Conservation (phyloP, 208 protist species). For the Leishmania tropica region DNA sequence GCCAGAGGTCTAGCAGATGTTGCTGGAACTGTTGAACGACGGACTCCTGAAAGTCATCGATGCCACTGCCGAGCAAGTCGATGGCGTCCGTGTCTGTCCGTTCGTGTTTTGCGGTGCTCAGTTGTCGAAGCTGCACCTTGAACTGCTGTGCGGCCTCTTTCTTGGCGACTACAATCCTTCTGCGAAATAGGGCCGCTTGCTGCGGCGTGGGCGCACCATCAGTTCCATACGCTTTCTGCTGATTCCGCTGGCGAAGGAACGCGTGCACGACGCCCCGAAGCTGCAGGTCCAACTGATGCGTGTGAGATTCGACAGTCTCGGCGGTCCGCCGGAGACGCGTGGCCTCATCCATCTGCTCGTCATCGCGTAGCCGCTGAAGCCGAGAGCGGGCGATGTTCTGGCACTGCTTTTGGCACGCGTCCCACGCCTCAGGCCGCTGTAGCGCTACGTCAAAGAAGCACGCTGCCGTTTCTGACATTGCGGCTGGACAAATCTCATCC, state of each 20-base stretch:
- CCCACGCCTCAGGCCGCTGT: conserved; percentile 7
- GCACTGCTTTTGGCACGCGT: conserved; percentile 1
- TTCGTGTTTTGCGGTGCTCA: background rate
- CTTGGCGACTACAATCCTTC: conserved; percentile 7
- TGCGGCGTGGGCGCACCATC: background rate
- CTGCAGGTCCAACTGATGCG: conserved; percentile 44
- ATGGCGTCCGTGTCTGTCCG: background rate
- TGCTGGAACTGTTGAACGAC: conserved; percentile 11
- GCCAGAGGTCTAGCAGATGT: conserved; percentile 4
- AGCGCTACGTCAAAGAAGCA: conserved; percentile 18
- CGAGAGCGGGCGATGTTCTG: background rate
- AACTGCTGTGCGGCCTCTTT: conserved; percentile 17
- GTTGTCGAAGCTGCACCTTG: conserved; percentile 9
- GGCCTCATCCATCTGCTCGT: background rate
- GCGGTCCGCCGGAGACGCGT: background rate
- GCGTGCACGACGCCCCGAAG: conserved; percentile 45
- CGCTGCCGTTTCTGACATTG: background rate
- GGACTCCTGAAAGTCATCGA: background rate
- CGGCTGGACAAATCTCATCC: background rate
- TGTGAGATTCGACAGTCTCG: conserved; percentile 3
- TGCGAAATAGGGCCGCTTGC: conserved; percentile 1
- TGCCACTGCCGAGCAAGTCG: background rate
- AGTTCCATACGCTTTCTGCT: background rate
- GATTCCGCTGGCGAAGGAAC: conserved; percentile 22
- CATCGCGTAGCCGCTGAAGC: background rate